Evolutionary conservation across 2,329 filamentous ascomycete species (phyloP), one percentile per base, ranked within the genome.

Genomic region (Fusarium paranaense): DNA sequence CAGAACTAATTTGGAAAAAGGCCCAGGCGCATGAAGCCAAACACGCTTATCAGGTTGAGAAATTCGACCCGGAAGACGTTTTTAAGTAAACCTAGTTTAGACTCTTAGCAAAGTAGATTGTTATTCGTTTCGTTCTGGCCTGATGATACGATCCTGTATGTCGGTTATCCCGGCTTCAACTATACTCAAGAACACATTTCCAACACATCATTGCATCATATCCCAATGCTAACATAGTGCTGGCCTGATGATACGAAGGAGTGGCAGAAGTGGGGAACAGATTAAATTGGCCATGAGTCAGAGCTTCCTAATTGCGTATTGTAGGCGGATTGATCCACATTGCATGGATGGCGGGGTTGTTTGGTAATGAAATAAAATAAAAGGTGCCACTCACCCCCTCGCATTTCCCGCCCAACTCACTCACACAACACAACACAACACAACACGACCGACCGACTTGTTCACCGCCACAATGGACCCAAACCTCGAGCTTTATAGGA

Each of bases 401-500:
- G 37, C 40, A 35, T 35, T 35, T 35, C 33, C 33, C 33, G 13
- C 33, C 11, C 33, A 37, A 52, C 22, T 58, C 59, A 35, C 50
- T 56, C 62, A 38, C 37, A n/a, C 45, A 66, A 30, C 27, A n/a
- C 62, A 33, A 33, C 33, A 16, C 14, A 33, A 35, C 62, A 38
- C 18, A 38, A 63, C 50, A 56, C 54, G n/a, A 16, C 56, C 61
- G 30, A 54, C 16, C 35, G 59, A 62, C 32, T 37, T 64, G n/a
- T 61, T 52, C n/a, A 38, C 22, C 56, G 6, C 25, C 6, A 58
- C 16, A 32, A 72, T 71, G 63, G 67, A 72, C 47, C 25, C 30
- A 25, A 72, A 62, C 18, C 14, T 72, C 0, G 40, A 67, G 8
- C 30, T 67, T n/a, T 71, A 62, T n/a, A 67, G 35, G 30, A 64